Evolutionary conservation across 148 eudicot species (phyloP), one percentile per base, ranked within the genome.

Genomic region (Rhododendron molle): DNA sequence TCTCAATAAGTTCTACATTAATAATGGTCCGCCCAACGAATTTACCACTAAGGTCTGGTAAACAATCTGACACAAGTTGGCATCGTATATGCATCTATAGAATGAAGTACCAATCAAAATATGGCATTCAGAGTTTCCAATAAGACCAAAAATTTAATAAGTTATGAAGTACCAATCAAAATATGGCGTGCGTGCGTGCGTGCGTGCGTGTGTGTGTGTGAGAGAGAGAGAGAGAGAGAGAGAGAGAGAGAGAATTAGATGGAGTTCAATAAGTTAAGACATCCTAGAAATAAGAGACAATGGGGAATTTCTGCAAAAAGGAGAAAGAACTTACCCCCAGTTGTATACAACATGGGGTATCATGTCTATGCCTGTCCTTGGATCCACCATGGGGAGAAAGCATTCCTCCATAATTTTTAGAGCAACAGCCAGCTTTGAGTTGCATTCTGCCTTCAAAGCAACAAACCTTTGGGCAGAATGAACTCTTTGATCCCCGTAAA

Each of bases 331-430:
- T 92, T 86, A 93, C 99, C 96, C 95, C 98, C 94, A 95, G 91
- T 93, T 97, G 87, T 95, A 97, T 54, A 97, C 82, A 36, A 95
- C 99, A 84, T 97, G 99, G 80, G 99, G 98, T 89, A 97, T 95
- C 98, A 97, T 95, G 90, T 94, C 94, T 84, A 95, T 91, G 87
- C 99, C 99, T 49, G 99, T 97, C 84, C 97, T 92, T 85, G 96
- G 91, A 91, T 97, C 99, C 85, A 94, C 94, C 99, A 97, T 95
- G 62, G 99, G 92, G 49, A 94, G 92, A 92, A 97, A 97, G 86
- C 99, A 97, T 90, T 97, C 99, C 89, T 97, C 98, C 99, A 97
- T 93, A 62, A 97, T 94, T 62, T 95, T 95, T 81, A 94, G 93
- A 49, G 99, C 98, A 91, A 95, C 98, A 84, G 98, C 98, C 86